These are phyloP conservation scores for Mycena rosella DNA, from an alignment of 768 basidiomycete genomes.

Conservation along the genomic window DNA sequence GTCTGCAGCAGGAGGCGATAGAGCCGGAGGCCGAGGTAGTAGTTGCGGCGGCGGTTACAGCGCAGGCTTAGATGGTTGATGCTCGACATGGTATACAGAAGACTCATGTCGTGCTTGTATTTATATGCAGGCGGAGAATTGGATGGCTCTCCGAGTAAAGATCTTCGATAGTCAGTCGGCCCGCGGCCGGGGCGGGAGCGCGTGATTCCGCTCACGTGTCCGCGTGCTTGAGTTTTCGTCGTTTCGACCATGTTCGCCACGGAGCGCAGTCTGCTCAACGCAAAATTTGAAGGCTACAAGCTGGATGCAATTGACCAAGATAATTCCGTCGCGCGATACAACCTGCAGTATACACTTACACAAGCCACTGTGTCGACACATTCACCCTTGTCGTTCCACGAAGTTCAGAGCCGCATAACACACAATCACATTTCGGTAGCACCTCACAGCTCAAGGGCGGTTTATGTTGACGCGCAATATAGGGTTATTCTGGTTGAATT, in stretches of 20 bases:
- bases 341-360: slow-evolving; percentile 66
- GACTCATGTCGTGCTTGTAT: neutral
- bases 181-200: too few species aligned
- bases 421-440: slow-evolving; percentile 83
- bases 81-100: slow-evolving; percentile 2
- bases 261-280: slow-evolving; percentile 72
- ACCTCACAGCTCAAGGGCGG: slow-evolving; percentile 57
- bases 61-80: neutral
- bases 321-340: slow-evolving; percentile 63
- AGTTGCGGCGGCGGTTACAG: neutral
- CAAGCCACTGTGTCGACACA: slow-evolving; percentile 74
- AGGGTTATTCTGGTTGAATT: slow-evolving; percentile 72
- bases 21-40: slow-evolving; percentile 2
- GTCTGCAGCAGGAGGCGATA: slow-evolving; percentile 13
- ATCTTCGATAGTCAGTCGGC: too few species aligned
- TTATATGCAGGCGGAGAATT: neutral
- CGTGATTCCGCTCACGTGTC: neutral
- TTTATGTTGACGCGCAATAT: slow-evolving; percentile 78
- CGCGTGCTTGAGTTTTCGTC: neutral
- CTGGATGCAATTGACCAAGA: slow-evolving; percentile 73
- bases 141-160: neutral
- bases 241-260: slow-evolving; percentile 35
- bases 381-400: slow-evolving; percentile 78
- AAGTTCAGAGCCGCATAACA: slow-evolving; percentile 86
- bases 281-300: slow-evolving; percentile 89